Evolutionary conservation across 2,329 filamentous ascomycete species (phyloP).

Genomic region (Reticulascus tulasneorum): DNA sequence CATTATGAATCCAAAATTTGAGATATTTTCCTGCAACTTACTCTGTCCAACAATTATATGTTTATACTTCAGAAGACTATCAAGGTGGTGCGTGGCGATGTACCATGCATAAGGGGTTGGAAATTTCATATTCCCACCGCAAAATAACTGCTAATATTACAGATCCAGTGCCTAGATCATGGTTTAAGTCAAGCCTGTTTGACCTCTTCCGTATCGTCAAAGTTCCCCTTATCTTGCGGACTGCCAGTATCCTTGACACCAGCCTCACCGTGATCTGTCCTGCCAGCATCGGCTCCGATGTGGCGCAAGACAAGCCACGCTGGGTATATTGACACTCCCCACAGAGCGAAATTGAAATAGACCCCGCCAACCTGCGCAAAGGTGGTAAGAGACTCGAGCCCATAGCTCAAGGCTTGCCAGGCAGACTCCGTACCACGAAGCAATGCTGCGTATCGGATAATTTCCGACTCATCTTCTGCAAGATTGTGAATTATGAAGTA

Average conservation of each 20-base stretch:
- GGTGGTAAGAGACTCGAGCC: constrained; percentile 55
- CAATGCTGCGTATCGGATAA: constrained; percentile 64
- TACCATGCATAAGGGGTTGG: too few species aligned
- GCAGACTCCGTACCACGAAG: constrained; percentile 68
- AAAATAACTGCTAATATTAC: too few species aligned
- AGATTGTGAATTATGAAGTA: constrained; percentile 70
- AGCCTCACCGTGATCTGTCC: constrained; percentile 1
- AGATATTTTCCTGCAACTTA: too few species aligned
- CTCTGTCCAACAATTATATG: too few species aligned
- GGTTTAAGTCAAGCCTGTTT: too few species aligned
- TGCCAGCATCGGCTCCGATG: constrained; percentile 35
- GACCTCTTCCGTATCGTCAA: not conserved
- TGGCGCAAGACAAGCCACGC: constrained; percentile 63
- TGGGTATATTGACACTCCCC: constrained; percentile 59
- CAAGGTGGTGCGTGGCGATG: too few species aligned
- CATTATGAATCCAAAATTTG: too few species aligned
- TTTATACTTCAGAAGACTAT: too few species aligned
- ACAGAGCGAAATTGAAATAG: constrained; percentile 68
- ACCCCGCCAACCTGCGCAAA: constrained; percentile 64
- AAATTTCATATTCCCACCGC: too few species aligned
- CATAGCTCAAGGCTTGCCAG: constrained; percentile 70
- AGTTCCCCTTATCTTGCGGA: not conserved
- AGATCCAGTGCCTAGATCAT: too few species aligned
- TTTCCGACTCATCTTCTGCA: constrained; percentile 56
- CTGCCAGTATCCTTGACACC: not conserved